phyloP scores from a whole-genome alignment of 1,139 yeast genomes.

The Magnusiomyces ingens region DNA sequence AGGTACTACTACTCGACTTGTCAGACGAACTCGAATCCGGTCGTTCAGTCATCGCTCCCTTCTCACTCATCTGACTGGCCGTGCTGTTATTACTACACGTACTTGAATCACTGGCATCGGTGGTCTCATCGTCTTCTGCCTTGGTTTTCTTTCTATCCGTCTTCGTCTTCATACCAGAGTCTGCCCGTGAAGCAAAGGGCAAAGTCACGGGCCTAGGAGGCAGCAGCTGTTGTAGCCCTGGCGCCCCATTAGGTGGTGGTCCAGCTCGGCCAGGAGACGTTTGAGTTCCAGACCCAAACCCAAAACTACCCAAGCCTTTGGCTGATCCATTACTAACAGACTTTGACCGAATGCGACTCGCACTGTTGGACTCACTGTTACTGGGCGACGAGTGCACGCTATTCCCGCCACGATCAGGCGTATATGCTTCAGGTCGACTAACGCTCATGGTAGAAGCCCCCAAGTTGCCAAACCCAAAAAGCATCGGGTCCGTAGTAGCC shows the following conservation, averaged over 20 bases:
- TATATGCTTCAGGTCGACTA: constrained; percentile 64
- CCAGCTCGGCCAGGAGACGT: neutral
- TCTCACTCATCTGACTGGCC: neutral
- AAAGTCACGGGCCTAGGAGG: neutral
- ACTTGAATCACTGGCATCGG: neutral
- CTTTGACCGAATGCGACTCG: neutral
- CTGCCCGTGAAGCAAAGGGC: neutral
- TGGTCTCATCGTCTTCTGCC: too few species aligned
- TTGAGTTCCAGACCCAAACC: too few species aligned
- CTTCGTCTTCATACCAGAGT: neutral
- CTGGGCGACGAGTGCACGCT: neutral
- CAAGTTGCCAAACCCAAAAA: neutral
- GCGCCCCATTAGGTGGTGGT: constrained; percentile 7
- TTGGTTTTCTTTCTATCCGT: neutral
- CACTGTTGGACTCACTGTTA: neutral
- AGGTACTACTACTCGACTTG: too few species aligned
- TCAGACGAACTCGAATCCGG: too few species aligned
- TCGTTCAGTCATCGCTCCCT: too few species aligned
- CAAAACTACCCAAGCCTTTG: neutral
- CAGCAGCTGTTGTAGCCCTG: constrained; percentile 9
- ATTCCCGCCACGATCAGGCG: constrained; percentile 66
- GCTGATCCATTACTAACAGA: constrained; percentile 2
- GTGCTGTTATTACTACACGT: neutral
- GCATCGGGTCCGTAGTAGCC: neutral
- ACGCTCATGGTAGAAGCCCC: constrained; percentile 31